Percentiles rank a stretch among this genome's conserved stretches.
phyloP scores from a whole-genome alignment of 495 filamentous ascomycete genomes.

The Astrothelium macrocarpum region DNA sequence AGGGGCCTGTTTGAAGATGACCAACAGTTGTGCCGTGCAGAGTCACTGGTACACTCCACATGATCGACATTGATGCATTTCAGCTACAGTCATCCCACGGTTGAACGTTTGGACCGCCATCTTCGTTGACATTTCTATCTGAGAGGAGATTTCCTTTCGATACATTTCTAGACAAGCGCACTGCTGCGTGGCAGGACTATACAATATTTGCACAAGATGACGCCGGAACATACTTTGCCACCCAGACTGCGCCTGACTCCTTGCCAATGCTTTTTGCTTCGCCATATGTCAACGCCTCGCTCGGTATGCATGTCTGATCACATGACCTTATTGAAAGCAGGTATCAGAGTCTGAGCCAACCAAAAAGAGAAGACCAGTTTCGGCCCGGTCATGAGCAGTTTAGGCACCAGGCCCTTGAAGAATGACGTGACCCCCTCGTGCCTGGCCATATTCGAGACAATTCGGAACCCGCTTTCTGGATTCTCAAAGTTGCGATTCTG shows the following conservation, averaged over 20 bases:
- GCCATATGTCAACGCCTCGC: not conserved
- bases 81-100: not conserved
- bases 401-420: constrained; percentile 96
- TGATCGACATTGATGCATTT: not conserved
- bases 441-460: constrained; percentile 80
- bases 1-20: not conserved
- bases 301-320: constrained; percentile 17
- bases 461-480: constrained; percentile 85
- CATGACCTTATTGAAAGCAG: constrained; percentile 53
- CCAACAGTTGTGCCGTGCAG: not conserved
- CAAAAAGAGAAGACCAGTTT: constrained; percentile 99
- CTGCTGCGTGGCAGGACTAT: not conserved
- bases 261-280: not conserved
- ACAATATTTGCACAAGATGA: not conserved
- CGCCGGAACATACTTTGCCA: not conserved
- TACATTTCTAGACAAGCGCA: not conserved
- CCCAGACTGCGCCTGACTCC: not conserved
- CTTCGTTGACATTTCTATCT: not conserved
- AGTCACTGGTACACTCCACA: not conserved
- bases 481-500: constrained; percentile 99
- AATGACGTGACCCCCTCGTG: constrained; percentile 77
- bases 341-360: constrained; percentile 91
- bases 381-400: constrained; percentile 96
- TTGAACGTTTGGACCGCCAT: not conserved
- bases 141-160: not conserved